phyloP scores from a whole-genome alignment of 768 basidiomycete species.

The Tricholoma matsutake region DNA sequence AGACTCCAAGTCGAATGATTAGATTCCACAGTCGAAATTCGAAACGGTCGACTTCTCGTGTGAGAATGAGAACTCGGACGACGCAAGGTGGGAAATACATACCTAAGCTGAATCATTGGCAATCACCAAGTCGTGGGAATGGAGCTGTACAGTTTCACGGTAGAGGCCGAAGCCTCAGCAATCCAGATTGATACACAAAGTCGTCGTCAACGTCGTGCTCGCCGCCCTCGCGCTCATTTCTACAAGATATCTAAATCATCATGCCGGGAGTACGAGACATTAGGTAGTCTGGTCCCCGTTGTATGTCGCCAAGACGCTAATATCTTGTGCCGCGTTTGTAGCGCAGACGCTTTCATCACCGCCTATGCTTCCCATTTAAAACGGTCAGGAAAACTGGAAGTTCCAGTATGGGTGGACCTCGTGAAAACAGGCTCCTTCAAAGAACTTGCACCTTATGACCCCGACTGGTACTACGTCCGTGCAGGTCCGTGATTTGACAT shows the following conservation, averaged over 20 bases:
- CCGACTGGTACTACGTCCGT: constrained; percentile 99
- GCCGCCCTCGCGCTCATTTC: constrained; percentile 42
- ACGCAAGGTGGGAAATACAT: too few species aligned
- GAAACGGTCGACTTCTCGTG: neutral
- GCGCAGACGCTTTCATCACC: constrained; percentile 90
- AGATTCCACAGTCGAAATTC: neutral
- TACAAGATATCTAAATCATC: constrained; percentile 48
- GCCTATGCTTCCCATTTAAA: constrained; percentile 97
- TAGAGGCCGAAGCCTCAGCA: constrained; percentile 34
- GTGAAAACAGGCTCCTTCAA: constrained; percentile 98
- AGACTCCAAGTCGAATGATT: neutral
- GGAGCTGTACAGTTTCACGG: constrained; percentile 43
- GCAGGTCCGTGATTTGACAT: constrained; percentile 66
- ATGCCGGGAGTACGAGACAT: constrained; percentile 86
- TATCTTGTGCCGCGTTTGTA: constrained; percentile 32
- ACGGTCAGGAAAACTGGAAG: constrained; percentile 98
- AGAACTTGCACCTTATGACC: constrained; percentile 98
- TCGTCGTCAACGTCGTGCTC: constrained; percentile 47
- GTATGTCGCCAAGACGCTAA: constrained; percentile 13
- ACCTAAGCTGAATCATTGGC: too few species aligned
- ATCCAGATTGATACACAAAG: constrained; percentile 42
- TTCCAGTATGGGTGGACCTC: constrained; percentile 96
- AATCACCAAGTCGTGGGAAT: neutral
- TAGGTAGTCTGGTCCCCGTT: constrained; percentile 43
- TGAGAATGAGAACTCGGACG: neutral